These are phyloP conservation scores for Acanthamoeba quina DNA, from an alignment of 208 protist species.

Conservation along the genomic window DNA sequence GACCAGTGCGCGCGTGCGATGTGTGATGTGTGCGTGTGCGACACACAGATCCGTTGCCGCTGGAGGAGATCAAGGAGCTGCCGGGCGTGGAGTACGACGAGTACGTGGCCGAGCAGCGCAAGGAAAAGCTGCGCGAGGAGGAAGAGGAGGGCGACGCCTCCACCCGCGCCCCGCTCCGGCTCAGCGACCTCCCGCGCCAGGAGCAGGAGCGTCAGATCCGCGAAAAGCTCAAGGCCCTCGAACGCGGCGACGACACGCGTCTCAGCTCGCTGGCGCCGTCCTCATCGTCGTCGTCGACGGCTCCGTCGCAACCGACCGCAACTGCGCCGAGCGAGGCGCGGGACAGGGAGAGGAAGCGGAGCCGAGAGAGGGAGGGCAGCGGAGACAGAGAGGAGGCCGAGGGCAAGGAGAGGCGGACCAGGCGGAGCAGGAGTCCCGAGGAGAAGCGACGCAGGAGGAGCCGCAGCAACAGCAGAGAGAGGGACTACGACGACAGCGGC, in stretches of 20 bases:
- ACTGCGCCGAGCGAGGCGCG: neutral
- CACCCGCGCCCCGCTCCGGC: neutral
- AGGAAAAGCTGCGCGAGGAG: constrained; percentile 21
- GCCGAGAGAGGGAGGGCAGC: neutral
- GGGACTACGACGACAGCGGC: neutral
- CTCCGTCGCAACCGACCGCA: neutral
- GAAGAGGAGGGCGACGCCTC: neutral
- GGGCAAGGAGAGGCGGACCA: neutral
- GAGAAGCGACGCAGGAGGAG: constrained; percentile 10
- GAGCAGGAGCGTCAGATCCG: constrained; percentile 54
- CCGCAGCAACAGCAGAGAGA: neutral
- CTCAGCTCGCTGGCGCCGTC: neutral
- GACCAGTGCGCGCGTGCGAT: neutral
- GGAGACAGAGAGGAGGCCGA: neutral
- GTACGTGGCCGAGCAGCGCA: constrained; percentile 35
- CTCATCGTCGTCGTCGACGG: neutral
- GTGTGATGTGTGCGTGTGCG: neutral
- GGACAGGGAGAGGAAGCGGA: neutral
- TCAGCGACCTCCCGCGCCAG: constrained; percentile 41
- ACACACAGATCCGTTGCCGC: constrained; percentile 21
- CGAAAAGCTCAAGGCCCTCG: constrained; percentile 58
- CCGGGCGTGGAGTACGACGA: constrained; percentile 61
- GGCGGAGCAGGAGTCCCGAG: constrained; percentile 2
- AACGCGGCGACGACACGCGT: constrained; percentile 23
- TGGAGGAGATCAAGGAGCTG: constrained; percentile 56